A percentile compares a stretch with the other conserved stretches of the same genome.
These are phyloP conservation scores for Tricholoma terreum DNA, from an alignment of 768 basidiomycete species.

Conservation along the genomic window DNA sequence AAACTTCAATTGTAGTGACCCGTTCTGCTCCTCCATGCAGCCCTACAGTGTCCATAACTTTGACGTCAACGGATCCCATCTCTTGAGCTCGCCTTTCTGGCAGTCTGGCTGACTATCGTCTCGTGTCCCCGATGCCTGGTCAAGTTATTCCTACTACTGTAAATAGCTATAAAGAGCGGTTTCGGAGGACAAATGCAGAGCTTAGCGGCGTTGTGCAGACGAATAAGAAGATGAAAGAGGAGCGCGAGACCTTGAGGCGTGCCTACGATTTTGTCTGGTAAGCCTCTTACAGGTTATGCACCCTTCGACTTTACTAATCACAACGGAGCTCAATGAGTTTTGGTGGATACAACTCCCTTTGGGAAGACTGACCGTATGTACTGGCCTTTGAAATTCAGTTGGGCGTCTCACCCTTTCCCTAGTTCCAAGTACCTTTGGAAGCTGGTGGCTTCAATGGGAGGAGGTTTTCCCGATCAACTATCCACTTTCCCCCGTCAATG, in stretches of 20 bases:
- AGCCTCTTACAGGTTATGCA: not conserved
- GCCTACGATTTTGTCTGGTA: not conserved
- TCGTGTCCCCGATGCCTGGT: not conserved
- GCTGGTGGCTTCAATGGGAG: not conserved
- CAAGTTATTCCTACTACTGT: not conserved
- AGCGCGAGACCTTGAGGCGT: not conserved
- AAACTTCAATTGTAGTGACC: no score
- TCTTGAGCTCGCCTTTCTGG: not conserved
- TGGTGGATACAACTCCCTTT: not conserved
- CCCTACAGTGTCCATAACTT: not conserved
- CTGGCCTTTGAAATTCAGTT: not conserved
- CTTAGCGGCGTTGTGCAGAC: not conserved
- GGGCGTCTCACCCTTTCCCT: not conserved
- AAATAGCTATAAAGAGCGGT: not conserved
- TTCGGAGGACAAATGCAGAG: not conserved
- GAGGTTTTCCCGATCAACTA: not conserved
- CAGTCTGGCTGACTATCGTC: not conserved
- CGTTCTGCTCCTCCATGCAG: no score
- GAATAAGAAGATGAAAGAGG: not conserved
- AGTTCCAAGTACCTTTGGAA: not conserved
- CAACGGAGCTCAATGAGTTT: not conserved
- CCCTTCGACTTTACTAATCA: not conserved
- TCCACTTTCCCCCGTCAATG: not conserved
- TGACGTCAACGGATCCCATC: not conserved
- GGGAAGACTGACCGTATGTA: not conserved